Evolutionary conservation across 306 rosid genomes (phyloP).

Genomic region (Cyamopsis tetragonoloba): DNA sequence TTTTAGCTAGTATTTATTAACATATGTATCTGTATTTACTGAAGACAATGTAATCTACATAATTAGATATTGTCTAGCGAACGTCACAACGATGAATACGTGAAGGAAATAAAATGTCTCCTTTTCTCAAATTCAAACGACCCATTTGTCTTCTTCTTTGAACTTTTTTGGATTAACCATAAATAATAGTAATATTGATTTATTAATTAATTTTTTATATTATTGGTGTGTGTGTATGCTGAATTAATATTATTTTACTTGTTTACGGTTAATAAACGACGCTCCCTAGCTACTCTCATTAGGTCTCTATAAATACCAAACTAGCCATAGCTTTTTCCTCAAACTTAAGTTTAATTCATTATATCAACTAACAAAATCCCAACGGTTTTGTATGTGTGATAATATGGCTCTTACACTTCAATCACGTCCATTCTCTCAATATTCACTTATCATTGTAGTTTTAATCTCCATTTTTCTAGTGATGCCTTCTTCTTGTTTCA

Average conservation of each 20-base stretch:
- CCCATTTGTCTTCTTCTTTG: constrained; percentile 18
- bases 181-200: no score
- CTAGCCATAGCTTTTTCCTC: not conserved
- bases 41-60: not conserved
- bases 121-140: constrained; percentile 6
- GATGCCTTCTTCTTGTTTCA: constrained; percentile 38
- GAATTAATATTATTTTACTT: constrained; percentile 17
- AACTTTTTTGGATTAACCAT: not conserved
- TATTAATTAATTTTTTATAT: no score
- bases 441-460: not conserved
- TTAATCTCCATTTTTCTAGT: constrained; percentile 22
- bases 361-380: not conserved
- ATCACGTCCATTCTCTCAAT: not conserved
- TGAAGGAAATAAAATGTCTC: not conserved
- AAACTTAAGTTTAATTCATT: no score
- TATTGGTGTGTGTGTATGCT: no score
- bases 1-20: no score
- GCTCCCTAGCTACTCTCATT: not conserved
- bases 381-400: not conserved
- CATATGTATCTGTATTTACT: no score
- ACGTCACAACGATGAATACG: not conserved
- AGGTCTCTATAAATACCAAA: constrained; percentile 36
- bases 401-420: constrained; percentile 25
- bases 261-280: not conserved
- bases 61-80: not conserved